Conservation (phyloP, 1,284 basidiomycete species). For the Trametes hirsuta region DNA sequence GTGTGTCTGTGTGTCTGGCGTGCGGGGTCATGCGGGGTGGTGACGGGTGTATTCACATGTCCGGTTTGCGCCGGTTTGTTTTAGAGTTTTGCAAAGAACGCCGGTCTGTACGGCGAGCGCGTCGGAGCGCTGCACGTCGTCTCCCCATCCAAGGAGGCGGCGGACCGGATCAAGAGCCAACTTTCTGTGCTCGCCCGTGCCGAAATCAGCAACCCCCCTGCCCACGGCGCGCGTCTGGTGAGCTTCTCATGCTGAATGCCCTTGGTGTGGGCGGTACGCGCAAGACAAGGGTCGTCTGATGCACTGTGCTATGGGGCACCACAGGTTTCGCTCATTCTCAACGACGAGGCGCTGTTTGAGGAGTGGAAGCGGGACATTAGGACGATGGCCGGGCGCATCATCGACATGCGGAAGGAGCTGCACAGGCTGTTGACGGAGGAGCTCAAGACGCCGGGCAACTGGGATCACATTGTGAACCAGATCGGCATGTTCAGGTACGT, state of each 20-base stretch:
- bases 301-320: neutral
- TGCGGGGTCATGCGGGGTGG: neutral
- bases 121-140: slow-evolving; percentile 86
- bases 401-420: slow-evolving; percentile 86
- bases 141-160: slow-evolving; percentile 60
- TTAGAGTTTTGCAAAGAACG: slow-evolving; percentile 96
- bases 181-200: slow-evolving; percentile 86
- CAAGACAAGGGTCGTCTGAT: slow-evolving; percentile 11
- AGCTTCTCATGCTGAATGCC: slow-evolving; percentile 1
- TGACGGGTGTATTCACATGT: neutral
- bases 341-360: slow-evolving; percentile 70
- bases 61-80: neutral
- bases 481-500: slow-evolving; percentile 92
- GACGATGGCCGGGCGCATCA: slow-evolving; percentile 93
- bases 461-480: slow-evolving; percentile 90
- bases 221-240: slow-evolving; percentile 88
- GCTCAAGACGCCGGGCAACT: slow-evolving; percentile 89
- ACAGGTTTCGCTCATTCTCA: slow-evolving; percentile 81
- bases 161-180: slow-evolving; percentile 81
- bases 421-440: slow-evolving; percentile 79
- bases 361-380: slow-evolving; percentile 91
- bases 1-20: neutral
- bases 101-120: slow-evolving; percentile 91
- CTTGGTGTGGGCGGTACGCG: neutral
- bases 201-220: slow-evolving; percentile 93